Evolutionary conservation across 2,329 filamentous ascomycete species (phyloP).

Genomic region (Bertia moriformis): DNA sequence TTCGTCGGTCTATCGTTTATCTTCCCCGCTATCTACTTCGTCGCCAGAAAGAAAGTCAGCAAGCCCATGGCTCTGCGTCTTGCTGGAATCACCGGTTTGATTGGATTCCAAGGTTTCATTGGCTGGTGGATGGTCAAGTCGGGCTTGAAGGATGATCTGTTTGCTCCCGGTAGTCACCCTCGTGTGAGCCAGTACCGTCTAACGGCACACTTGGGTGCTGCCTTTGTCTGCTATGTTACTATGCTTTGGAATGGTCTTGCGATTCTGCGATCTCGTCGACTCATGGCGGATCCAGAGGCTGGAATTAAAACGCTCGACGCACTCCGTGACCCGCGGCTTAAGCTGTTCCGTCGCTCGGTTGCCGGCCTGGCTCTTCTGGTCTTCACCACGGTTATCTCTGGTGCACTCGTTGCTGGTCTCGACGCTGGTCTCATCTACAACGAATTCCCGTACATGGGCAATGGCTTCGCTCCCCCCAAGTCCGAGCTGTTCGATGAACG

Average conservation of each 20-base stretch:
- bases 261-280: slow-evolving; percentile 63
- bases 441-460: slow-evolving; percentile 91
- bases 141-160: slow-evolving; percentile 87
- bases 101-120: slow-evolving; percentile 87
- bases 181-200: slow-evolving; percentile 90
- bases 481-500: slow-evolving; percentile 73
- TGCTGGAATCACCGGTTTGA: slow-evolving; percentile 44
- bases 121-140: slow-evolving; percentile 99
- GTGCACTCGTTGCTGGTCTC: slow-evolving; percentile 81
- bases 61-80: slow-evolving; percentile 42
- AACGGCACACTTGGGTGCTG: slow-evolving; percentile 74
- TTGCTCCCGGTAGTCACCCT: slow-evolving; percentile 77
- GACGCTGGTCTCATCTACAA: slow-evolving; percentile 98
- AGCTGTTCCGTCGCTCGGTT: slow-evolving; percentile 59
- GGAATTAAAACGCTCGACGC: slow-evolving; percentile 44
- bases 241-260: slow-evolving; percentile 84
- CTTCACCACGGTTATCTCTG: slow-evolving; percentile 84
- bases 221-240: slow-evolving; percentile 82
- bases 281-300: slow-evolving; percentile 52
- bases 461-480: slow-evolving; percentile 65
- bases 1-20: slow-evolving; percentile 53
- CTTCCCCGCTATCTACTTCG: slow-evolving; percentile 49
- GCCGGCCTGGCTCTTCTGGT: slow-evolving; percentile 59
- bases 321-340: slow-evolving; percentile 54
- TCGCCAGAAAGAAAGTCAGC: slow-evolving; percentile 41